phyloP scores from a whole-genome alignment of 139 green algal genomes.

The Coelastrella sp. region DNA sequence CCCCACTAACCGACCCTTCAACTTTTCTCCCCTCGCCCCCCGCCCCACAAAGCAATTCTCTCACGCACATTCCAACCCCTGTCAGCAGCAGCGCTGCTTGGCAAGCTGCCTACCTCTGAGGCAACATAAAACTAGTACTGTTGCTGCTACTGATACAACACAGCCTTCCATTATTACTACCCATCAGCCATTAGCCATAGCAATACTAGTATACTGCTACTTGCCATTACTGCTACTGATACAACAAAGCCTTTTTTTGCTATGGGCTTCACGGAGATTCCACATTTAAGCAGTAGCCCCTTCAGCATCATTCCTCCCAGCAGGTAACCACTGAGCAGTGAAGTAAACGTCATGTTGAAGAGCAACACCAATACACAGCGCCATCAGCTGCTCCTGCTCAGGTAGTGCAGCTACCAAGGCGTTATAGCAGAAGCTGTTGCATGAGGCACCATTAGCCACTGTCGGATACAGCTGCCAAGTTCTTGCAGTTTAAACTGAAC shows the following conservation, averaged over 20 bases:
- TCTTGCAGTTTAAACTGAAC: too few relatives aligned
- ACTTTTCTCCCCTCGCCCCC: too few relatives aligned
- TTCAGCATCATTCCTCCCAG: background rate
- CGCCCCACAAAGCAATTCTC: too few relatives aligned
- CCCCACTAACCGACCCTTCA: too few relatives aligned
- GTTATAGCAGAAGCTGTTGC: background rate
- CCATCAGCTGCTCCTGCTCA: background rate
- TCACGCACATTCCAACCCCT: too few relatives aligned
- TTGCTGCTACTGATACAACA: background rate
- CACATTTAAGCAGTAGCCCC: background rate
- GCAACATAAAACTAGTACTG: too few relatives aligned
- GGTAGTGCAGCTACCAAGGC: background rate
- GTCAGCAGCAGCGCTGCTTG: too few relatives aligned
- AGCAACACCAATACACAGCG: background rate
- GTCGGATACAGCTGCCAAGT: too few relatives aligned
- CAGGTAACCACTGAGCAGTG: background rate
- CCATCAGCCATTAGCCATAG: background rate
- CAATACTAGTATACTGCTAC: background rate
- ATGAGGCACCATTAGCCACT: background rate
- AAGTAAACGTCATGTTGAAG: background rate
- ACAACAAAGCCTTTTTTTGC: background rate
- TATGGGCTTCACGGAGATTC: background rate
- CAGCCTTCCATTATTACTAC: background rate
- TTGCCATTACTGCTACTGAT: too few relatives aligned
- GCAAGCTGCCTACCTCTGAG: too few relatives aligned